Percentiles rank a stretch among this genome's conserved stretches.
phyloP scores from a whole-genome alignment of 345 rosid species.

The Linum trigynum region DNA sequence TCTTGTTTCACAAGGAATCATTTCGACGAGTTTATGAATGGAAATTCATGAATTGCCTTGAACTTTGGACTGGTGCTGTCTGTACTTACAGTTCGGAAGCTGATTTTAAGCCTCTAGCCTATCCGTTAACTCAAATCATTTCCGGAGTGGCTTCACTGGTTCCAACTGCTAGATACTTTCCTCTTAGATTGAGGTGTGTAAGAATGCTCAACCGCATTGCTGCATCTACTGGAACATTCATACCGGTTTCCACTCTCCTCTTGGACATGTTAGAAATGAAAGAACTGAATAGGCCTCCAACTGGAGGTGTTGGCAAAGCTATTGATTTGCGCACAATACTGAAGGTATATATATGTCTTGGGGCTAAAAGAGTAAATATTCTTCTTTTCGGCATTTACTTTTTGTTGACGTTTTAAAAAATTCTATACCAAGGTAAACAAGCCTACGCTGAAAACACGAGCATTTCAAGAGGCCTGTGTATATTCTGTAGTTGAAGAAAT shows the following conservation, averaged over 20 bases:
- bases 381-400: too few species aligned
- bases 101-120: conserved; percentile 75
- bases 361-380: too few species aligned
- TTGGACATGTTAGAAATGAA: conserved; percentile 97
- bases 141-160: conserved; percentile 84
- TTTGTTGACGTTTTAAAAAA: not conserved
- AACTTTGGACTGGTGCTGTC: conserved; percentile 94
- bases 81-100: conserved; percentile 60
- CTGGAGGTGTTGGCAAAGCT: conserved; percentile 84
- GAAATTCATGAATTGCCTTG: conserved; percentile 91
- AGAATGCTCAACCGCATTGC: conserved; percentile 85
- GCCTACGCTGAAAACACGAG: conserved; percentile 70
- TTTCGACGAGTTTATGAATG: conserved; percentile 77
- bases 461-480: conserved; percentile 91
- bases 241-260: conserved; percentile 83
- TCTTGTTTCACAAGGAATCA: conserved; percentile 47
- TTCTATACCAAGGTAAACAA: conserved; percentile 61
- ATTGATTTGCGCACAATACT: conserved; percentile 59
- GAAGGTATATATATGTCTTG: conserved; percentile 36
- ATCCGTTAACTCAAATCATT: conserved; percentile 78
- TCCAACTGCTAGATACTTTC: conserved; percentile 86
- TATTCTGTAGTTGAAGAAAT: conserved; percentile 75
- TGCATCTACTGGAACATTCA: conserved; percentile 60
- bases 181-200: conserved; percentile 80
- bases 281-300: conserved; percentile 67